Percentiles rank a stretch among this genome's conserved stretches.
Conservation (phyloP, 169 alveolate species). For the Miamiensis avidus region DNA sequence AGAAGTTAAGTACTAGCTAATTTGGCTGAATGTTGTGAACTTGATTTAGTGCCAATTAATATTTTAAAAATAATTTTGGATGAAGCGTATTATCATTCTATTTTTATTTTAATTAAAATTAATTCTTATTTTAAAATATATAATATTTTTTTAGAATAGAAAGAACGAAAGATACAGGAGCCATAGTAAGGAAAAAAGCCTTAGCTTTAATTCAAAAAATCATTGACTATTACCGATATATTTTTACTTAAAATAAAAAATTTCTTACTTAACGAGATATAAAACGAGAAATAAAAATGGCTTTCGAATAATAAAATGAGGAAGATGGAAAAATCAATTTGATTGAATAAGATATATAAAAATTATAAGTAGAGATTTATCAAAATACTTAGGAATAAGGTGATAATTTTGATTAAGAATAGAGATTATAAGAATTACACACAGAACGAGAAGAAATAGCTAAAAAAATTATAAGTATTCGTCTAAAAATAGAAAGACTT, state of each 20-base stretch:
- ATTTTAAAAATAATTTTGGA: neutral
- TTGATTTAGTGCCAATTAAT: neutral
- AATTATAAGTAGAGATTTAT: neutral
- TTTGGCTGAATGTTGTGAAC: slow-evolving; percentile 10
- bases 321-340: neutral
- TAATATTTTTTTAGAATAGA: neutral
- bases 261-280: neutral
- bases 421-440: no score
- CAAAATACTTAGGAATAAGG: neutral
- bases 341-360: neutral
- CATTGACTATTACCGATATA: neutral
- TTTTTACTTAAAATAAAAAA: neutral
- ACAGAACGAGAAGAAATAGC: neutral
- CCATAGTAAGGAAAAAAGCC: slow-evolving; percentile 14
- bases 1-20: slow-evolving; percentile 3
- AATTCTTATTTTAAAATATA: no score
- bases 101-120: no score
- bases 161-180: neutral
- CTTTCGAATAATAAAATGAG: neutral
- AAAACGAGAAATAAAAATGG: neutral
- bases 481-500: neutral
- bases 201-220: neutral
- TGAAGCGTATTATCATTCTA: neutral
- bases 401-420: neutral
- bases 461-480: no score